Percentiles rank a stretch among this genome's conserved stretches.
These are phyloP conservation scores for Cadophora sp. DNA, from an alignment of 2,329 filamentous ascomycete genomes.

Conservation along the genomic window DNA sequence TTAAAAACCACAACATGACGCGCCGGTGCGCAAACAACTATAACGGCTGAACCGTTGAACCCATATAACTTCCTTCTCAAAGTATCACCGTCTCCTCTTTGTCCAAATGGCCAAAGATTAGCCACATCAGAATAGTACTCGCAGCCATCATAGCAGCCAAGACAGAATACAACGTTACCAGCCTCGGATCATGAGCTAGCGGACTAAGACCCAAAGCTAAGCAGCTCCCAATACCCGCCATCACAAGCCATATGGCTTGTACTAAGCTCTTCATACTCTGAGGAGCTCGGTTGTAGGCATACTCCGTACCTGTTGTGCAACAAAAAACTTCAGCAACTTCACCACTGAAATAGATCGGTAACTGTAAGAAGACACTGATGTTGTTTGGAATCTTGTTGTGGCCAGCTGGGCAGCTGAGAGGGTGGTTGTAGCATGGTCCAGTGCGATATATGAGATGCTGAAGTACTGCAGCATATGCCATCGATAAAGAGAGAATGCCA, in stretches of 20 bases:
- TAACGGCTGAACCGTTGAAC: background rate
- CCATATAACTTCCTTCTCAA: background rate
- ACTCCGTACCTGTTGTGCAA: background rate
- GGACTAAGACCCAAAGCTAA: background rate
- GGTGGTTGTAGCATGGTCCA: background rate
- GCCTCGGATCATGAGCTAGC: background rate
- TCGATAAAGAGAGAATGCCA: background rate
- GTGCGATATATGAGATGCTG: background rate
- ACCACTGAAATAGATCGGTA: background rate
- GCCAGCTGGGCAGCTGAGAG: background rate
- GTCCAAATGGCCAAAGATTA: background rate
- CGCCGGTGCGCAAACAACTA: background rate
- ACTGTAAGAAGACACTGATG: background rate
- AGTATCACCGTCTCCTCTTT: background rate
- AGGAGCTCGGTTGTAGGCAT: background rate
- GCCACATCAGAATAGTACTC: background rate
- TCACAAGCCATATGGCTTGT: background rate
- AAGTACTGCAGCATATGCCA: background rate
- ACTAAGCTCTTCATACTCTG: background rate
- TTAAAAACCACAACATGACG: background rate
- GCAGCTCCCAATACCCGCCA: background rate
- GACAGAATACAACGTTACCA: background rate
- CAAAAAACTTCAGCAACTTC: background rate
- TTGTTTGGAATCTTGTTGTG: background rate
- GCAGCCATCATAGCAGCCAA: background rate